Percentiles rank a stretch among this genome's conserved stretches.
phyloP scores from a whole-genome alignment of 306 rosid species.

The Pyrus bretschneideri region DNA sequence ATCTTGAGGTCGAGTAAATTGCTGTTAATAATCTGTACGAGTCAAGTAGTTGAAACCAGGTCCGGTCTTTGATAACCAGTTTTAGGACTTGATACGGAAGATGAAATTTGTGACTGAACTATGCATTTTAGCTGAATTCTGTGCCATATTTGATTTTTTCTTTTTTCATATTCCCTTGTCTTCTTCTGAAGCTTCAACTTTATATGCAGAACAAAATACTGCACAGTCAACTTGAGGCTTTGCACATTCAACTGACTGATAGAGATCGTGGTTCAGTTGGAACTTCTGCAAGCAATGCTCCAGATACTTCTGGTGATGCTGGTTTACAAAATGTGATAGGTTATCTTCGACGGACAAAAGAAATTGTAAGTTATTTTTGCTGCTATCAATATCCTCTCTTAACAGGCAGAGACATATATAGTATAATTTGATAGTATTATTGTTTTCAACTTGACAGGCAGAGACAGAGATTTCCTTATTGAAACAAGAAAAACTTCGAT shows the following conservation, averaged over 20 bases:
- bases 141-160: not conserved
- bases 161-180: not conserved
- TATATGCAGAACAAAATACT: constrained; percentile 74
- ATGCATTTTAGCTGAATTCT: not conserved
- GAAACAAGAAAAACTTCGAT: constrained; percentile 78
- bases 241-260: constrained; percentile 87
- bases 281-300: constrained; percentile 38
- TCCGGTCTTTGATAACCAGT: not conserved
- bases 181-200: not conserved
- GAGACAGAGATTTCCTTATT: constrained; percentile 82
- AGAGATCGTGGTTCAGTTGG: constrained; percentile 70
- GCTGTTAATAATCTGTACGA: not conserved
- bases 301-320: constrained; percentile 40
- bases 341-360: constrained; percentile 88
- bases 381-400: not conserved
- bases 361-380: constrained; percentile 53
- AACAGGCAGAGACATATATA: not conserved
- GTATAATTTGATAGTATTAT: constrained; percentile 1
- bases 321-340: constrained; percentile 70
- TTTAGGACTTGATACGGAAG: not conserved
- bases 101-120: not conserved
- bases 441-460: constrained; percentile 47
- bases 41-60: not conserved
- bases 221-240: constrained; percentile 80
- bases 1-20: not conserved